Base-by-base conservation (phyloP, 352 stramenopile genomes). In the Pythium pectinolyticum region DNA sequence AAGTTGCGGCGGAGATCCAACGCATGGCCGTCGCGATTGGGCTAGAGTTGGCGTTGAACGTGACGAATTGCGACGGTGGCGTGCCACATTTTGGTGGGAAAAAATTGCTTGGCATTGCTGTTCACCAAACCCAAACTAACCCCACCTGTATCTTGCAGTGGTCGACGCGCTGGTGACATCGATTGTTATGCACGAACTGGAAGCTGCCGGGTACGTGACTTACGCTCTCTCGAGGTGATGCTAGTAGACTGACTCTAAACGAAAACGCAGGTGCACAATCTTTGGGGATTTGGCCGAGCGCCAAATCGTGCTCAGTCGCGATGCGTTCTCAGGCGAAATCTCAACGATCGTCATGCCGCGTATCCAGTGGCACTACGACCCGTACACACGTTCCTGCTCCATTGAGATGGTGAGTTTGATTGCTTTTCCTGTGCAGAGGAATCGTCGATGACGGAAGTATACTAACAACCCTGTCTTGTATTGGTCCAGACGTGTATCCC, bases 401-500 rank as follows among this genome's bases (percentile, higher is more conserved):
- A 46, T 73, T 17, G 50, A 61, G 39, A 61, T 70, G 61, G 43
- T 66, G 15, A 17, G 31, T 41, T 25, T 19, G n/a, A 22, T 27
- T 46, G 27, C 39, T n/a, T n/a, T n/a, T n/a, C n/a, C n/a, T n/a
- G n/a, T n/a, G n/a, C n/a, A n/a, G n/a, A n/a, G n/a, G n/a, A n/a
- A n/a, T n/a, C n/a, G n/a, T n/a, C n/a, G n/a, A n/a, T n/a, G n/a
- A n/a, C n/a, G n/a, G n/a, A n/a, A n/a, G n/a, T n/a, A n/a, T n/a
- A n/a, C n/a, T n/a, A n/a, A n/a, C n/a, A n/a, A n/a, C n/a, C n/a
- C n/a, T n/a, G n/a, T n/a, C n/a, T 43, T 43, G 34, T 25, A 14
- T 51, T 17, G 27, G 7, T 15, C 9, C 22, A 77, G 70, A 62
- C 69, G 20, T 82, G 70, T 39, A 68, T 66, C 14, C 70, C 73